Base-by-base conservation (phyloP, 805 yeast species). In the Torulaspora gathmanii region DNA sequence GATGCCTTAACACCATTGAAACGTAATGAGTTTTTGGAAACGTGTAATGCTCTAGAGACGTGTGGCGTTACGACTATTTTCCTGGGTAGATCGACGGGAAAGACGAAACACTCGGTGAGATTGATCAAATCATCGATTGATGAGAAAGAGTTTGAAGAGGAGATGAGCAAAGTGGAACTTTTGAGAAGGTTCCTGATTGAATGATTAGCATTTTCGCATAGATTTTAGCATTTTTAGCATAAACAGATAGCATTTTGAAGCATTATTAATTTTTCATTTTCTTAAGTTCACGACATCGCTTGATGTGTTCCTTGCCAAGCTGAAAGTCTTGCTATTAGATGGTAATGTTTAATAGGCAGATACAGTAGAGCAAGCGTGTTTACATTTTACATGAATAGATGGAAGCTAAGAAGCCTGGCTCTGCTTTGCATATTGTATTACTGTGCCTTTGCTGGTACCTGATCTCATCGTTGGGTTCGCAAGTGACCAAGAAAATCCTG, bases 401-500 rank as follows among this genome's bases (percentile, higher is more conserved):
- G 42, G 31, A 15, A 4, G 12, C 16, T 17, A 20, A 31, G 28
- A 27, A 33, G 15, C n/a, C 44, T 28, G 25, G 37, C 31, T 31
- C 37, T 13, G 25, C 55, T 40, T 22, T 46, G 4, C 60, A 65
- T 47, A 70, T 73, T 7, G 55, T 73, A 1, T 45, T 67, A 2
- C 55, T 74, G 16, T 81, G 86, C 57, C 52, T 78, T 13, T 50
- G 71, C 30, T 83, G 88, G 88, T 83, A 82, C 54, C 54, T 70
- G 15, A 71, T 79, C 9, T 80, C 86, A 10, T 76, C 86, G 2
- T 55, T 78, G 2, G 83, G 86, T 1, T 77, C 87, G 0, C 87
- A 82, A 53, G 67, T 79, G 26, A 81, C 86, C 2, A 82, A 80
- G 50, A 31, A 65, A 12, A 79, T 82, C 2, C 64, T 83, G 33